Evolutionary conservation across 305 asterid species (phyloP).

Genomic region (Petunia hybrid): DNA sequence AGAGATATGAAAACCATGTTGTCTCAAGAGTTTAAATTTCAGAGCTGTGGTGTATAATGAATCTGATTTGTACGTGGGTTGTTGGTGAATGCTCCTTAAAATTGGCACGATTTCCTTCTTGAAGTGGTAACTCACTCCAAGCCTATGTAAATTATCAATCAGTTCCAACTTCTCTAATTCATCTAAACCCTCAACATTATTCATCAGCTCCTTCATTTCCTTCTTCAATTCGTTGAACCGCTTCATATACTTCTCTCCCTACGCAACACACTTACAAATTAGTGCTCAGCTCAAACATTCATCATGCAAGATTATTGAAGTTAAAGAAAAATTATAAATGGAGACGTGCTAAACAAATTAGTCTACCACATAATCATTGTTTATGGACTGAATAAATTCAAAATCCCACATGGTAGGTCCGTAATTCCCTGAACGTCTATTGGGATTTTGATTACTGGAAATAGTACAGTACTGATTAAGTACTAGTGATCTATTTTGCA

Average conservation of each 20-base stretch:
- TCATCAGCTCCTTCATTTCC: neutral
- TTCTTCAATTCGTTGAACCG: neutral
- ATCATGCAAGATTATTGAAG: neutral
- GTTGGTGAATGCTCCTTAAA: neutral
- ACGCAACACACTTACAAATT: neutral
- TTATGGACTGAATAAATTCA: conserved; percentile 31
- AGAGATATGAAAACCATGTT: conserved; percentile 50
- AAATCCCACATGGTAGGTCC: conserved; percentile 29
- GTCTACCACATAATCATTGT: conserved; percentile 35
- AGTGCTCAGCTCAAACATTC: neutral
- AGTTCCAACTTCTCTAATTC: neutral
- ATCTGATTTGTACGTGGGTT: conserved; percentile 27
- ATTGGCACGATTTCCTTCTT: neutral
- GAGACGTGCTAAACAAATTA: neutral
- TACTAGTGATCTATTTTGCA: neutral
- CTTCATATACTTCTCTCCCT: neutral
- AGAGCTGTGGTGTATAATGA: conserved; percentile 51
- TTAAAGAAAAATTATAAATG: neutral
- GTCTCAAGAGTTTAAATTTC: conserved; percentile 54
- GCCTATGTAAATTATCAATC: conserved; percentile 18
- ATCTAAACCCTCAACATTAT: neutral
- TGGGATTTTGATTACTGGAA: neutral
- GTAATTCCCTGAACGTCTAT: conserved; percentile 41
- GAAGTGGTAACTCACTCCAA: conserved; percentile 25
- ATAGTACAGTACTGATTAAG: neutral